Conservation (phyloP, 140 eudicot species). For the Stevia rebaudiana region DNA sequence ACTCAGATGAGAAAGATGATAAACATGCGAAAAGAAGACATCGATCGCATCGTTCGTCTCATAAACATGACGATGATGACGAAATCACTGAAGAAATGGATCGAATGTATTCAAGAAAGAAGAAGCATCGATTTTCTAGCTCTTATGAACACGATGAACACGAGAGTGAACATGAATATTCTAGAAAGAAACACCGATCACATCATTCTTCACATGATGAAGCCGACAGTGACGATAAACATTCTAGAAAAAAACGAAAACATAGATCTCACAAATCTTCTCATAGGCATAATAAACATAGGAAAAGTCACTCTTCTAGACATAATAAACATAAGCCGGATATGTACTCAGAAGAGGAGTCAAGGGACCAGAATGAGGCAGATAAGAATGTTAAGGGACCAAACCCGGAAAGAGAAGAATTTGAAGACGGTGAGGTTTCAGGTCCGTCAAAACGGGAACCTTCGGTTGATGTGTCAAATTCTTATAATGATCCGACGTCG, state of each 20-base stretch:
- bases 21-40: slow-evolving; percentile 33
- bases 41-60: slow-evolving; percentile 30
- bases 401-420: slow-evolving; percentile 39
- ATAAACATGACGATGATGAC: slow-evolving; percentile 15
- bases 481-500: slow-evolving; percentile 35
- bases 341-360: slow-evolving; percentile 40
- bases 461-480: slow-evolving; percentile 28
- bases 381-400: slow-evolving; percentile 29
- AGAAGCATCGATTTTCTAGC: slow-evolving; percentile 44
- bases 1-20: slow-evolving; percentile 19
- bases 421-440: slow-evolving; percentile 71
- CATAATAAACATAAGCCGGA: slow-evolving; percentile 26
- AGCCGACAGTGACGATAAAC: slow-evolving; percentile 27
- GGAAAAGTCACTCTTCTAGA: slow-evolving; percentile 41
- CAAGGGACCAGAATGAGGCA: slow-evolving; percentile 10
- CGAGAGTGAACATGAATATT: slow-evolving; percentile 24
- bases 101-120: slow-evolving; percentile 34
- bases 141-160: slow-evolving; percentile 31
- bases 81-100: slow-evolving; percentile 31
- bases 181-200: slow-evolving; percentile 41
- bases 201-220: slow-evolving; percentile 31
- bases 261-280: slow-evolving; percentile 47
- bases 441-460: slow-evolving; percentile 42
- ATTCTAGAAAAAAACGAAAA: slow-evolving; percentile 21
- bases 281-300: slow-evolving; percentile 46